Base-by-base conservation (phyloP, 371 early-diverging fungal genomes). In the Mortierella sp. region DNA sequence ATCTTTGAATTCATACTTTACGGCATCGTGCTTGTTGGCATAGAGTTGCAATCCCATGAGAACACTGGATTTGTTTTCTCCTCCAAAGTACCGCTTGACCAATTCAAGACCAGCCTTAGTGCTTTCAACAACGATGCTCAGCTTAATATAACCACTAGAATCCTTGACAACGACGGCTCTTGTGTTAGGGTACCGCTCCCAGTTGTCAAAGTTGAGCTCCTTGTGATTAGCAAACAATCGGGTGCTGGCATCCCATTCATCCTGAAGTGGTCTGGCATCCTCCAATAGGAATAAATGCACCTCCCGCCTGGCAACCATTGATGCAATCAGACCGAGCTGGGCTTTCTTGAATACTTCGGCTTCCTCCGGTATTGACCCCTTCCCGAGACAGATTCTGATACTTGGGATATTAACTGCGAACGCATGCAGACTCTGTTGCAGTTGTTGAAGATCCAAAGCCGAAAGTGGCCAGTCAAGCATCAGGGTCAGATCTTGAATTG, bases 401-500 rank as follows among this genome's bases (percentile, higher is more conserved):
- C 57, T 51, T 2, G 49, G 67, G 19, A 57, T 29, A 34, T 57
- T 29, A 26, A 49, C 59, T 37, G 32, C 22, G n/a, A 42, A 22
- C 35, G 45, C 42, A 26, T 26, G 49, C 10, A 67, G 32, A 10
- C 23, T 60, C 49, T 35, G 42, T 6, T 26, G 47, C 34, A 67
- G 26, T 2, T 59, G 35, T 28, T 67, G 42, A 13, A 71, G 22
- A 17, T 64, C 71, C 58, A 29, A n/a, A 7, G 35, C 57, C 13
- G 71, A 49, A 19, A 71, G 12, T 3, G 45, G 17, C 65, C 71
- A 71, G 58, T 65, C 65, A 45, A 71, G 51, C 40, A 71, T 47
- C 47, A 71, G 4, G 12, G 60, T 54, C 10, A 71, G 60, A n/a
- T 71, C 71, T n/a, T 64, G 64, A 31, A 71, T 45, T 5, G 71